These are phyloP conservation scores for Rosa hybrid DNA, from an alignment of 331 rosid genomes.

Conservation along the genomic window DNA sequence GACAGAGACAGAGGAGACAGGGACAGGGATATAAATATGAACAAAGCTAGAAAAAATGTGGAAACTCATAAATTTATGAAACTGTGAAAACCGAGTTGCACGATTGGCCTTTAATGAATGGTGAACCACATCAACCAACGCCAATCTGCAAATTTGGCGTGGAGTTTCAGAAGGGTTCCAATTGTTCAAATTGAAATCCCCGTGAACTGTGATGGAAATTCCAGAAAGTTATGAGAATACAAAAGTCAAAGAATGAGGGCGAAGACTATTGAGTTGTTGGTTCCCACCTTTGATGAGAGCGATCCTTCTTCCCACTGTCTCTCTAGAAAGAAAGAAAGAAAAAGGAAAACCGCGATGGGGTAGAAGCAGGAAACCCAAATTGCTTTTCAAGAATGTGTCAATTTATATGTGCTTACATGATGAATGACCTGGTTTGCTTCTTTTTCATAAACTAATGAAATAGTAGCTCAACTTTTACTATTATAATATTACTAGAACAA, in stretches of 20 bases:
- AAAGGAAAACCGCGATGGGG: constrained; percentile 8
- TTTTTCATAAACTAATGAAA: background rate
- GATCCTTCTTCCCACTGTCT: background rate
- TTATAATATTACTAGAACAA: background rate
- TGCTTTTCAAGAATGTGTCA: background rate
- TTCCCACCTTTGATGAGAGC: constrained; percentile 11
- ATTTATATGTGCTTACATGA: constrained; percentile 5
- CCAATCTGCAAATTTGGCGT: constrained; percentile 4
- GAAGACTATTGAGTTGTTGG: constrained; percentile 1
- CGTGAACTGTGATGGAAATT: constrained; percentile 8
- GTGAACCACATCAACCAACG: background rate
- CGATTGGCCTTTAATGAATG: constrained; percentile 9
- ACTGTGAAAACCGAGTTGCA: constrained; percentile 17
- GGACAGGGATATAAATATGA: constrained; percentile 2
- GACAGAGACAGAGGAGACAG: background rate
- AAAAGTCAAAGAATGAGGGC: constrained; percentile 18
- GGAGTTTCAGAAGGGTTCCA: background rate
- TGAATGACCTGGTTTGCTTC: background rate
- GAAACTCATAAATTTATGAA: constrained; percentile 16
- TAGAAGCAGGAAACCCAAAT: constrained; percentile 17
- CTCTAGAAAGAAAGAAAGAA: constrained; percentile 7
- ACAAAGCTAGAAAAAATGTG: background rate
- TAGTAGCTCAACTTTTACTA: background rate
- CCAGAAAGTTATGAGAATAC: background rate
- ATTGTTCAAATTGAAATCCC: background rate